Conservation (phyloP, 345 rosid genomes). For the Pistacia atlantica region DNA sequence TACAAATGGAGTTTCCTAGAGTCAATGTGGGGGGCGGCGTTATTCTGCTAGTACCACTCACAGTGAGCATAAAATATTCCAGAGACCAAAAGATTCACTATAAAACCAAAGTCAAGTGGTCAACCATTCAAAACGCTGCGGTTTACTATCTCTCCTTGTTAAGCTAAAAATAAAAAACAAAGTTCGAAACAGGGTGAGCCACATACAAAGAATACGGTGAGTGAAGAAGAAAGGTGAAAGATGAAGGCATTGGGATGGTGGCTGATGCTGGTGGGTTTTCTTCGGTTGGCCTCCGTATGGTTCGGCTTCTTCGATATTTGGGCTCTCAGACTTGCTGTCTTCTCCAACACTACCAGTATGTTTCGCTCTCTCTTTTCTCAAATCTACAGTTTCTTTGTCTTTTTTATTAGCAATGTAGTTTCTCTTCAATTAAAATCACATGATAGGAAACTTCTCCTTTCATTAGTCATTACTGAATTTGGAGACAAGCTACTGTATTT, state of each 20-base stretch:
- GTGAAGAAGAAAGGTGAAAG: constrained; percentile 12
- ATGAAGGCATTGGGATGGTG: constrained; percentile 94
- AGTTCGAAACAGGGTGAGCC: neutral
- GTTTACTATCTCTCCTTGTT: neutral
- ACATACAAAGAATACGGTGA: neutral
- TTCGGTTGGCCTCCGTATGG: constrained; percentile 92
- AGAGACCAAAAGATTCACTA: too few species aligned
- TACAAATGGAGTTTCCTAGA: too few species aligned
- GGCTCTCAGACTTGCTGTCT: constrained; percentile 91
- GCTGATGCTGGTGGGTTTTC: constrained; percentile 84
- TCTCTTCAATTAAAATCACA: neutral
- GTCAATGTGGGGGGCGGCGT: too few species aligned
- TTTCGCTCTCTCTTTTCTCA: constrained; percentile 4
- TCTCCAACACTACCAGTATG: constrained; percentile 73
- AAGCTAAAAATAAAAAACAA: too few species aligned
- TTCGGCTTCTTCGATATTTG: constrained; percentile 92
- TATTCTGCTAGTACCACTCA: too few species aligned
- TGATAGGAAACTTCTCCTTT: neutral
- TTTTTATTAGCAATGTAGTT: neutral
- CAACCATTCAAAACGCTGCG: neutral
- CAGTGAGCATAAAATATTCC: too few species aligned
- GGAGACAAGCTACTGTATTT: constrained; percentile 14
- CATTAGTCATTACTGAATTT: neutral
- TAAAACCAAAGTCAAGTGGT: neutral
- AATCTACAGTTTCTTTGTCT: neutral